Conservation (phyloP, 257 asterid genomes). For the Phtheirospermum japonicum region DNA sequence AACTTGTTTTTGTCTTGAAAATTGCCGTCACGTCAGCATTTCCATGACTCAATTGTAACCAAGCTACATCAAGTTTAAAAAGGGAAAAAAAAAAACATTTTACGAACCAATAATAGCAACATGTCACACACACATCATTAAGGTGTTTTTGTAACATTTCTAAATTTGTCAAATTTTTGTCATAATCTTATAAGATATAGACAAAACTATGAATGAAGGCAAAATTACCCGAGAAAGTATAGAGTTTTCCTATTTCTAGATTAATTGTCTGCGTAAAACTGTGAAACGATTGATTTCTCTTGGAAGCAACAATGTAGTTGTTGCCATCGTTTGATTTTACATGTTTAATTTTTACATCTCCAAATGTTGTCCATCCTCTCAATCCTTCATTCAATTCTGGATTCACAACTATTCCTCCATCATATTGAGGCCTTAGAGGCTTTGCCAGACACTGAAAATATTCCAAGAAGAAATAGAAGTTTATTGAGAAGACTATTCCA, state of each 20-base stretch:
- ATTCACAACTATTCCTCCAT: slow-evolving; percentile 46
- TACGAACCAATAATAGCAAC: too few relatives aligned
- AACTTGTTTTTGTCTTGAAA: too few relatives aligned
- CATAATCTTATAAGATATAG: too few relatives aligned
- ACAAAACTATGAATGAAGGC: too few relatives aligned
- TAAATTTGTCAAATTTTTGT: too few relatives aligned
- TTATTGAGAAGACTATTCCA: too few relatives aligned
- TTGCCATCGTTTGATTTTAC: slow-evolving; percentile 35
- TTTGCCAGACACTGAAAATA: slow-evolving; percentile 38
- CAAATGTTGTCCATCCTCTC: slow-evolving; percentile 40
- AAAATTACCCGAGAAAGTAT: slow-evolving; percentile 56
- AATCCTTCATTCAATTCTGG: slow-evolving; percentile 35
- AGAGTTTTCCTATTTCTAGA: slow-evolving; percentile 41
- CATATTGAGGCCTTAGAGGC: slow-evolving; percentile 44
- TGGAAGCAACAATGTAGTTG: slow-evolving; percentile 31
- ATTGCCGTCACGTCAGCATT: too few relatives aligned
- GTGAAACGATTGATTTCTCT: slow-evolving; percentile 28
- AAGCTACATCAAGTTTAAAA: too few relatives aligned
- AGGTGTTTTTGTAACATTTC: too few relatives aligned
- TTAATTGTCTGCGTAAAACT: slow-evolving; percentile 42
- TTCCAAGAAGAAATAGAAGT: background rate
- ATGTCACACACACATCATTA: too few relatives aligned
- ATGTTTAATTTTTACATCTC: slow-evolving; percentile 22
- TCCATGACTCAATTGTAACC: too few relatives aligned
- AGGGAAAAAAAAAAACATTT: too few relatives aligned